Base-by-base conservation (phyloP, 2,329 filamentous ascomycete species). In the Tolypocladium sp. region DNA sequence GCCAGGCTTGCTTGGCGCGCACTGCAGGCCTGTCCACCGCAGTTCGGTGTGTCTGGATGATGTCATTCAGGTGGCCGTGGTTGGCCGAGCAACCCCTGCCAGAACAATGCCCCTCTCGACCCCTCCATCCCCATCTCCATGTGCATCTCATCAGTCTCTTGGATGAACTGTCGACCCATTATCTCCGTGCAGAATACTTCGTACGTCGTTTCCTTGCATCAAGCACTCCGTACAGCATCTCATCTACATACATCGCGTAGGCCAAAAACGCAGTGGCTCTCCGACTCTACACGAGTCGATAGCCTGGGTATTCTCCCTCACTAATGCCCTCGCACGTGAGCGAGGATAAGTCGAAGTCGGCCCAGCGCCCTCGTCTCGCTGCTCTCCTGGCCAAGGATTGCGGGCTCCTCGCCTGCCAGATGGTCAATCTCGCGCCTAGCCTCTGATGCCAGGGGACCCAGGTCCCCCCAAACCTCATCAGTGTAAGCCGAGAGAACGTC, bases 401-500 rank as follows among this genome's bases (percentile, higher is more conserved):
- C 12, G 62, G 68, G 65, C 57, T 73, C 68, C 17, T 38, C 55
- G 10, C 59, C 56, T 37, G 60, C 56, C 30, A 78, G 68, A 33
- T 74, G 68, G 55, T 80, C 73, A 25, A 89, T 70, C 67, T 90
- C 86, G 53, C 72, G 71, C 59, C 74, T 75, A 4, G 86, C 87
- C 61, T 82, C 78, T 56, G 77, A 73, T 12, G 85, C 79, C 40
- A 88, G 72, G 4, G 80, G 77, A 37, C 77, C 71, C 25, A 89
- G 69, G 59, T 83, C 84, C 25, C 87, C 87, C 87, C 87, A 90
- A 30, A 90, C 86, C 58, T 88, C 82, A 67, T 89, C 84, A 0
- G 79, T 79, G 63, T 88, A 87, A 40, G 76, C 72, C 2, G 75
- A 78, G 30, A 87, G 73, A 9, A 86, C 82, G 49, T 76, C 74